Percentiles rank a stretch among this genome's conserved stretches.
Conservation (phyloP, 495 filamentous ascomycete genomes). For the Lasiosphaeria ovina region DNA sequence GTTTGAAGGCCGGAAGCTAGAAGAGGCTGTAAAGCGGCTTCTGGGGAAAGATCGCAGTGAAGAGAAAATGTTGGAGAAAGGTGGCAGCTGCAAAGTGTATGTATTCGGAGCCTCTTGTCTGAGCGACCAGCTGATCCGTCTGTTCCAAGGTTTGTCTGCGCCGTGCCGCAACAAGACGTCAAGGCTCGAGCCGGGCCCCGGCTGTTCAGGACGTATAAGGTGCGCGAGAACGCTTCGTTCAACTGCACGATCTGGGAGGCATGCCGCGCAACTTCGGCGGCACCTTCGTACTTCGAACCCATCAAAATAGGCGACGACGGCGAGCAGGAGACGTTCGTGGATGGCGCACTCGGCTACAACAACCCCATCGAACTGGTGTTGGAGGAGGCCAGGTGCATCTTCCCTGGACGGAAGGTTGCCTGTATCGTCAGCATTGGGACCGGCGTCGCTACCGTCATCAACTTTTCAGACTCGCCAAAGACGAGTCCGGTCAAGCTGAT, state of each 20-base stretch:
- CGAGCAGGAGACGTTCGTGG: constrained; percentile 16
- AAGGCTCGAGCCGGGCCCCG: constrained; percentile 6
- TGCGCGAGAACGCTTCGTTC: constrained; percentile 9
- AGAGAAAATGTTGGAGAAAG: not conserved
- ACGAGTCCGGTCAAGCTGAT: constrained; percentile 15
- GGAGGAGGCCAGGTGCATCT: constrained; percentile 14
- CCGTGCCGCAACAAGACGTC: constrained; percentile 5
- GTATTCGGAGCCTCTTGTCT: not conserved
- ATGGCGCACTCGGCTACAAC: constrained; percentile 19
- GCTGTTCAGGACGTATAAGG: constrained; percentile 8
- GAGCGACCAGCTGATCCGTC: not conserved
- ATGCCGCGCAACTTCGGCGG: constrained; percentile 8
- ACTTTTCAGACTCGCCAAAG: constrained; percentile 9
- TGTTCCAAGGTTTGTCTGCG: constrained; percentile 6
- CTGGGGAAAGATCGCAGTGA: constrained; percentile 5
- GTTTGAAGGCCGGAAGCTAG: constrained; percentile 3
- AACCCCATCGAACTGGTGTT: constrained; percentile 19
- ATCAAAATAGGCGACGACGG: constrained; percentile 1
- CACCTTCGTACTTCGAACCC: constrained; percentile 12
- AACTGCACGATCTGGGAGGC: constrained; percentile 11
- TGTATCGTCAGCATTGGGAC: constrained; percentile 19
- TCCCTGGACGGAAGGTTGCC: constrained; percentile 1
- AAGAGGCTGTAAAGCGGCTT: constrained; percentile 5
- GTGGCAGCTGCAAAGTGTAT: constrained; percentile 5
- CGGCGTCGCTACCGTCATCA: constrained; percentile 4